Evolutionary conservation across 2,329 filamentous ascomycete genomes (phyloP), one percentile per base, ranked within the genome.

Genomic region (Canariomyces notabilis): DNA sequence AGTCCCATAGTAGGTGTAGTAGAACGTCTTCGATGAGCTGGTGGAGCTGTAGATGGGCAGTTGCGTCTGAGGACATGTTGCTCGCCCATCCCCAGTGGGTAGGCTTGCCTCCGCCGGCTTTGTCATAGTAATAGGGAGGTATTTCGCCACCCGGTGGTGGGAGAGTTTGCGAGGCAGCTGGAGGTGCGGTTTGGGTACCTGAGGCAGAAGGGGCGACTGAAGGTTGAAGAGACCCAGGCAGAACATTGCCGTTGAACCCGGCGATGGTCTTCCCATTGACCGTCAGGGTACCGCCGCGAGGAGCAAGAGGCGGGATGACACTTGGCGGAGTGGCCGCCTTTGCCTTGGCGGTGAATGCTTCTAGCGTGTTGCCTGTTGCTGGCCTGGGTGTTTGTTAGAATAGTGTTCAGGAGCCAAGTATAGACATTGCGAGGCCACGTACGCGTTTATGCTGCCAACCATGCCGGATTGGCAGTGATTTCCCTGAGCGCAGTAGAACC

Each of bases 401-500:
- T 9, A 29, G 26, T 8, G 4, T 29, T 29, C 4, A 9, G 9
- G 4, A 9, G 26, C n/a, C n/a, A 9, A 4, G 26, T 11, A 4
- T 9, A 9, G 26, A 11, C 26, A 9, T 11, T 12, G 26, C 26
- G 3, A 6, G 6, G 26, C 5, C 15, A 45, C 46, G 12, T 46
- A 52, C n/a, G 65, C 64, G 54, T 76, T 76, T 52, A 76, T 68
- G 33, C 68, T 66, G 44, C 70, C 68, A 15, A 70, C 65, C 72
- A 76, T 76, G 31, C 73, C 73, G 2, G 57, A 52, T 37, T 67
- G 64, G 52, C 65, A 67, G 46, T 66, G 64, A 2, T 57, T 59
- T 20, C 59, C 59, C 48, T 67, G 64, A 16, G 59, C 65, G 49
- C 65, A 66, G 57, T 68, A 68, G 52, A 67, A 68, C 63, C 64